Evolutionary conservation across 2,329 filamentous ascomycete genomes (phyloP).

Genomic region (Pseudopyrenochaeta lycopersici): DNA sequence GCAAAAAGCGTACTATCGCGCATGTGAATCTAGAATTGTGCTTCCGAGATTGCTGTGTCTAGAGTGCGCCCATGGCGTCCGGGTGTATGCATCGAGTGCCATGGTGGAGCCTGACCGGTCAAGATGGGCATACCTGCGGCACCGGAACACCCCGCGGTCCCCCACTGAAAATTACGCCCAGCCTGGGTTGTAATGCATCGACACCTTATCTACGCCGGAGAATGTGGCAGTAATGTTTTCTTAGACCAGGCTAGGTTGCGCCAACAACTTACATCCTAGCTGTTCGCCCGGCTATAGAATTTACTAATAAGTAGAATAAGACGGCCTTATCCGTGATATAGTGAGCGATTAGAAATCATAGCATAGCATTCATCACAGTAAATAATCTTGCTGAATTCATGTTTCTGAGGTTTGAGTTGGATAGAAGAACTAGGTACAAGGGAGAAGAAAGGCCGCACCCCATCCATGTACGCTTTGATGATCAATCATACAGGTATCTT

Average conservation of each 20-base stretch:
- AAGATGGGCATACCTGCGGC: not conserved
- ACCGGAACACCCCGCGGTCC: not conserved
- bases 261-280: not conserved
- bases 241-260: not conserved
- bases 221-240: not conserved
- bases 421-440: not conserved
- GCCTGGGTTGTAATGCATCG: not conserved
- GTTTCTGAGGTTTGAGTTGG: not conserved
- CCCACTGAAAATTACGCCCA: not conserved
- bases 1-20: too few species aligned
- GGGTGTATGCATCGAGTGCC: not conserved
- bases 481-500: not conserved
- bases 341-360: not conserved
- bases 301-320: not conserved
- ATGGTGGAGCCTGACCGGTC: not conserved
- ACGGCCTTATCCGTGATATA: not conserved
- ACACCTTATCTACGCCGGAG: not conserved
- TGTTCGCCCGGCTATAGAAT: too few species aligned
- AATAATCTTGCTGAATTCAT: too few species aligned
- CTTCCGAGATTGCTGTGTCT: too few species aligned
- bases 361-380: not conserved
- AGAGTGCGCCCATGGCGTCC: too few species aligned
- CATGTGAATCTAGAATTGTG: too few species aligned
- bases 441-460: not conserved
- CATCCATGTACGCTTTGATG: not conserved